A percentile compares a stretch with the other conserved stretches of the same genome.
phyloP scores from a whole-genome alignment of 2,329 filamentous ascomycete species.

The Thielaviopsis euricoi region DNA sequence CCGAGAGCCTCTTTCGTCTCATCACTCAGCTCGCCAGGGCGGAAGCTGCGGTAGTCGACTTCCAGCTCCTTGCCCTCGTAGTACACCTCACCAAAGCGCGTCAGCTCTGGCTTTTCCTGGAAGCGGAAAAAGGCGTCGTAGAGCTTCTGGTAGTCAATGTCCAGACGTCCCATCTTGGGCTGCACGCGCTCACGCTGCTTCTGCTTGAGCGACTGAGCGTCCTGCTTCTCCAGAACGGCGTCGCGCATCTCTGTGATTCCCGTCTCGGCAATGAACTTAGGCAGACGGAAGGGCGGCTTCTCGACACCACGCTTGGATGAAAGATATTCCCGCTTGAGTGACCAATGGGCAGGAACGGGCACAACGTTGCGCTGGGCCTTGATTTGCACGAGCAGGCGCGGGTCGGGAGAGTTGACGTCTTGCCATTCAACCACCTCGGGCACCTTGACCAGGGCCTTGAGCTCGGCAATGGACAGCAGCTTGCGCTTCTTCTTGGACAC shows the following conservation, averaged over 20 bases:
- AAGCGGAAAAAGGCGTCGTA: constrained; percentile 98
- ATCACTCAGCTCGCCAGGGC: constrained; percentile 79
- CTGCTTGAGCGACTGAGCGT: constrained; percentile 79
- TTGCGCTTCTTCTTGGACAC: constrained; percentile 93
- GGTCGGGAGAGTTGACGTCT: constrained; percentile 80
- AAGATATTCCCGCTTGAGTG: constrained; percentile 87
- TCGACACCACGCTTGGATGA: constrained; percentile 95
- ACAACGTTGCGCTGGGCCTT: constrained; percentile 92
- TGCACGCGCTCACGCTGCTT: constrained; percentile 89
- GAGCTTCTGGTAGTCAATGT: constrained; percentile 96
- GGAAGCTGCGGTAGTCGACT: constrained; percentile 78
- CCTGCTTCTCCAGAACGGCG: constrained; percentile 88
- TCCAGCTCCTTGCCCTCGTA: constrained; percentile 98
- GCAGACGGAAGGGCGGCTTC: constrained; percentile 81
- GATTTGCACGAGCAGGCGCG: constrained; percentile 77
- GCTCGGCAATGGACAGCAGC: constrained; percentile 78
- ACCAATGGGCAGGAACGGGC: constrained; percentile 88
- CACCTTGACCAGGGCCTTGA: constrained; percentile 80
- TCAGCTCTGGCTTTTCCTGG: constrained; percentile 88
- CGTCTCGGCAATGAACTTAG: constrained; percentile 93
- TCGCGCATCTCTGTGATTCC: constrained; percentile 98
- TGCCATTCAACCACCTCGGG: constrained; percentile 97
- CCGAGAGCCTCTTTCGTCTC: constrained; percentile 82
- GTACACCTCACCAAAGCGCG: constrained; percentile 95
- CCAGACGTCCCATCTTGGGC: constrained; percentile 90